Base-by-base conservation (phyloP, 805 yeast genomes). In the Ogataea siamensis region DNA sequence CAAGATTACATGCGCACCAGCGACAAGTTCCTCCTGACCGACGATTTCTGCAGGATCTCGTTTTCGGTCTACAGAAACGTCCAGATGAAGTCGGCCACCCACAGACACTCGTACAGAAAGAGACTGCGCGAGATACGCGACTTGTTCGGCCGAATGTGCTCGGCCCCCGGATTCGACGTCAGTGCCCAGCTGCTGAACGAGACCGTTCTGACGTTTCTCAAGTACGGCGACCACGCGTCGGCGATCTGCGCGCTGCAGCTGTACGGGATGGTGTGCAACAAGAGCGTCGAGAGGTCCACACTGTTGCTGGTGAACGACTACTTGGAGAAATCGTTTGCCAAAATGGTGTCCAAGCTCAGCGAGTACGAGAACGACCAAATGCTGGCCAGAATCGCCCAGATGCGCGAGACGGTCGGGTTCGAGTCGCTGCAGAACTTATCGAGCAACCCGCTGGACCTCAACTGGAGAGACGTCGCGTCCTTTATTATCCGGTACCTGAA, bases 191-290 rank as follows among this genome's bases (percentile, higher is more conserved):
- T 53, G 20, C 39, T 48, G 24, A 40, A 38, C 13, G 51, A 46
- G 16, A 35, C 49, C 2, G 5, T 53, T 16, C 10, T 40, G 7
- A 48, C 60, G 1, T 51, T 60, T 17, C 15, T 60, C 29, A 50
- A 47, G 2, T 60, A 44, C 37, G 55, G 59, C 8, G 63, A 58
- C 32, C 31, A 36, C 8, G 37, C 49, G 1, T 49, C 57, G 5
- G 51, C 52, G 0, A 46, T 58, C 7, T 54, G 60, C 32, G 46
- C 46, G 4, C 28, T 58, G 7, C 50, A 54, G 31, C 48, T 46
- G 32, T 46, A 49, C 26, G 63, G 63, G 5, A 42, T 43, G 47
- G 44, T 37, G 1, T 21, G 42, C 12, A 35, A 49, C 5, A 27
- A 28, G 16, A 36, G 32, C 9, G 15, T 56, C 8, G 41, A 31